Evolutionary conservation across 345 rosid genomes (phyloP), one percentile per base, ranked within the genome.

Genomic region (Citrus sp.): DNA sequence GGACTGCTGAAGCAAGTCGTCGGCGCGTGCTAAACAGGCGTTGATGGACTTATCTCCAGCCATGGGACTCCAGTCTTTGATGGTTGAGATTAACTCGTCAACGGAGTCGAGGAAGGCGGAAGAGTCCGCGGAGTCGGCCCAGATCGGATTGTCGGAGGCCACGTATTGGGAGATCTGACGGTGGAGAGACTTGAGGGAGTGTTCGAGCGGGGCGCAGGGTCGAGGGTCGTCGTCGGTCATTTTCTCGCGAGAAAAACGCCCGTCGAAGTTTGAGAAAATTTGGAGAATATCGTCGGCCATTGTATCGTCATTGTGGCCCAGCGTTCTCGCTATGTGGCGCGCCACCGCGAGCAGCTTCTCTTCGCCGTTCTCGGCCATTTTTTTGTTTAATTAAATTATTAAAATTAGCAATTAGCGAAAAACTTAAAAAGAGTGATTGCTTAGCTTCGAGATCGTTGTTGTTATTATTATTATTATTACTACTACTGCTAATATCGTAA

Each of bases 211-310:
- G 9, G 88, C 83, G 49, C 79, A 86, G 32, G 83, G 69, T 7
- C 84, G 83, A 38, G 90, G 82, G 58, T 82, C 85, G 40, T 84
- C 88, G 81, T 84, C 87, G 7, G 76, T 81, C 68, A 93, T 77
- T 54, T 89, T 93, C 77, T 93, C 99, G 49, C 99, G 98, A 24
- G 98, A 90, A 49, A 93, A 93, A 21, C 99, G 80, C 69, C 92
- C 92, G 86, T 95, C 98, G 84, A 90, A 93, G 86, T 80, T 92
- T 72, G 98, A 93, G 87, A 92, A 91, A 82, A 93, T 93, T 87
- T 95, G 99, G 75, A 93, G 81, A 80, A 95, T 89, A 82, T 95
- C 98, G 70, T 93, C 97, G 19, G 98, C 91, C 91, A 87, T 91
- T 73, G 90, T 81, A 65, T 95, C 95, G 79, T 95, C 95, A 78